phyloP scores from a whole-genome alignment of 441 rosid genomes.

The Flueggea neowawraea region DNA sequence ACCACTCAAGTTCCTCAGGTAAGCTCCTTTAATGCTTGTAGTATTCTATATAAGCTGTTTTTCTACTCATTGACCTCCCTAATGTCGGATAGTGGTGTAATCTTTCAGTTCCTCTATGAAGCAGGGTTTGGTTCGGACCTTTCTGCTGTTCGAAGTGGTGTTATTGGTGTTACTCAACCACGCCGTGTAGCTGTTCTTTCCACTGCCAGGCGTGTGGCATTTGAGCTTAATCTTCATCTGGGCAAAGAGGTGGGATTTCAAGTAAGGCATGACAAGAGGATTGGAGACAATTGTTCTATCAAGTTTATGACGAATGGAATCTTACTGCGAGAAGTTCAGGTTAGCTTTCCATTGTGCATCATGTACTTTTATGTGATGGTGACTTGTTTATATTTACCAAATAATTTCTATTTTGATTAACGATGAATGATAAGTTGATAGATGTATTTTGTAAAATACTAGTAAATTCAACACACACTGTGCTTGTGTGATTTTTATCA shows the following conservation, averaged over 20 bases:
- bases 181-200: constrained; percentile 96
- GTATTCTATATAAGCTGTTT: constrained; percentile 1
- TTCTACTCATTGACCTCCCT: constrained; percentile 6
- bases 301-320: constrained; percentile 99
- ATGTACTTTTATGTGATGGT: constrained; percentile 3
- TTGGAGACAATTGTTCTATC: constrained; percentile 69
- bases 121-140: constrained; percentile 83
- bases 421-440: too few species aligned
- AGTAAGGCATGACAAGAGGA: constrained; percentile 87
- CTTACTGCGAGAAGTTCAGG: constrained; percentile 92
- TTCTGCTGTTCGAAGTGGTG: constrained; percentile 49
- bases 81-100: constrained; percentile 14
- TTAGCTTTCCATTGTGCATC: constrained; percentile 19
- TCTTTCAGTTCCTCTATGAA: constrained; percentile 80
- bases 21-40: constrained; percentile 18
- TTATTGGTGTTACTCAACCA: constrained; percentile 87
- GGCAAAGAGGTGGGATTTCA: constrained; percentile 96
- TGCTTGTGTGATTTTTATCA: too few species aligned
- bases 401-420: too few species aligned
- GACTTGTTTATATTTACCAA: background rate
- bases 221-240: constrained; percentile 77
- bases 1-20: constrained; percentile 99
- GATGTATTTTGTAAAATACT: too few species aligned
- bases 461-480: too few species aligned
- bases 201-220: constrained; percentile 89